Evolutionary conservation across 805 yeast genomes (phyloP), one percentile per base, ranked within the genome.

Genomic region (Blastobotrys muscicola): DNA sequence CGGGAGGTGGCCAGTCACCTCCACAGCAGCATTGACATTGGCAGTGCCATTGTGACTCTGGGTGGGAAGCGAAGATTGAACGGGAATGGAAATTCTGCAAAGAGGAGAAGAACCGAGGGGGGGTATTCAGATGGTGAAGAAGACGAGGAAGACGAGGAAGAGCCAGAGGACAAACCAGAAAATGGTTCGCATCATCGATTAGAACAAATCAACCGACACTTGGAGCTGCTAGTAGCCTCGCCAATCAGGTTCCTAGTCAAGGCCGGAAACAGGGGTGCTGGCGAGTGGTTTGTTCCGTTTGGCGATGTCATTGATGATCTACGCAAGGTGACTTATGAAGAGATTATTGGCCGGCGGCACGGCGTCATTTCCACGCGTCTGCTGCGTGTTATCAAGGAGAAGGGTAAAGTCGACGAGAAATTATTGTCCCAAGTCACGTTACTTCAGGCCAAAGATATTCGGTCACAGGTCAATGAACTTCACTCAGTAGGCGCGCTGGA

Each of bases 361-460:
- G 70, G 69, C 1, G 66, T 72, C 7, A 72, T 80, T 12, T 76
- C 89, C 0, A 71, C 83, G 44, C 72, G 95, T 43, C 69, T 92
- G 2, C 64, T 90, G 47, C 78, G 94, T 50, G 83, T 95, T 52
- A 72, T 92, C 29, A 76, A 84, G 45, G 72, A 72, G 8, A 70
- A 76, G 54, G 77, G 78, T 50, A 69, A 86, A 38, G 81, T 82
- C 7, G 95, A 94, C 50, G 98, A 92, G 56, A 89, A 90, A 56
- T 69, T 80, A 13, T 74, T 92, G 41, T 76, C 86, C 33, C 80
- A 83, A 42, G 61, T 75, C 11, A 90, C 92, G 1, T 64, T 92
- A 42, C 71, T 92, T 62, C 84, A 77, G 50, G 94, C 86, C 46
- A 76, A 75, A 47, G 82, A 79, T 32, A 83, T 87, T 7, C 71